These are phyloP conservation scores for Rhizopus arrhizus DNA, from an alignment of 371 early-diverging fungal species.

Conservation along the genomic window DNA sequence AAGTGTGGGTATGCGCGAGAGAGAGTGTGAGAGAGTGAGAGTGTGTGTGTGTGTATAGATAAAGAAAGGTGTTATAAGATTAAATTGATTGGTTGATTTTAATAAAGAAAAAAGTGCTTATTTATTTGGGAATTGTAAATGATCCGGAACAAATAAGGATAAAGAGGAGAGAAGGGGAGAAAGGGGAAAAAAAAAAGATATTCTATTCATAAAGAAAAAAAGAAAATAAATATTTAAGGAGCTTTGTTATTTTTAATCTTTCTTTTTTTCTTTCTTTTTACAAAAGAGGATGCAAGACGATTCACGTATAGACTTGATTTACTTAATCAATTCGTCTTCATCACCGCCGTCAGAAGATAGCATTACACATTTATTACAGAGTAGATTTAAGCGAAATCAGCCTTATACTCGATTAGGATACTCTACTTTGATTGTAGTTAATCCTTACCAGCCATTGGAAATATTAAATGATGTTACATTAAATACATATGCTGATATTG, in stretches of 20 bases:
- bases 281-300: conserved; percentile 49
- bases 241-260: neutral
- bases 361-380: conserved; percentile 55
- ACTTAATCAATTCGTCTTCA: conserved; percentile 29
- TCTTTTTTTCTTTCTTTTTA: conserved; percentile 1
- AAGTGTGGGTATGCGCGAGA: no score
- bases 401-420: conserved; percentile 64
- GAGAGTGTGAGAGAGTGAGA: no score
- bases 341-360: conserved; percentile 57
- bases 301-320: conserved; percentile 50
- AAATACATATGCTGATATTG: conserved; percentile 58
- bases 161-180: neutral
- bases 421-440: conserved; percentile 61
- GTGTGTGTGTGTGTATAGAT: no score
- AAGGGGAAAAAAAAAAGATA: neutral
- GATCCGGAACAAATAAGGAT: neutral
- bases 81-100: no score
- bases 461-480: conserved; percentile 58
- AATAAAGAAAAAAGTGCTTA: neutral
- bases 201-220: conserved; percentile 1
- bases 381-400: conserved; percentile 57
- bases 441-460: conserved; percentile 59
- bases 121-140: neutral
- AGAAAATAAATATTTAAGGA: conserved; percentile 9
- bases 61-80: no score